Evolutionary conservation across 2,329 filamentous ascomycete species (phyloP).

Genomic region (Endothia cerciana): DNA sequence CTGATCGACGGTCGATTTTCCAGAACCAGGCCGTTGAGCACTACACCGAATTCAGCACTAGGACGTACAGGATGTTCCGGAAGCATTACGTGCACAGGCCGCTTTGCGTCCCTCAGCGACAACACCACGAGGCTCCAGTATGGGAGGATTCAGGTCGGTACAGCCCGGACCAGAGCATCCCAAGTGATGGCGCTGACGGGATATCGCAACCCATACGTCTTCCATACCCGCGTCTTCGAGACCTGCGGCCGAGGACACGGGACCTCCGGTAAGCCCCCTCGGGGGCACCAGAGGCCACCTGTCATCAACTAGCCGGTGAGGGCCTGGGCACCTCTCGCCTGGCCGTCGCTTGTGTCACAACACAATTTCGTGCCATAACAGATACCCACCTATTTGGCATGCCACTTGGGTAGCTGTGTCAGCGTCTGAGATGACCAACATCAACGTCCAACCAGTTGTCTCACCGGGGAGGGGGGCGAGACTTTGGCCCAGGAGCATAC

Average conservation of each 20-base stretch:
- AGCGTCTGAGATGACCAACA: conserved; percentile 25
- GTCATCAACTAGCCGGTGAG: background rate
- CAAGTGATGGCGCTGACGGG: background rate
- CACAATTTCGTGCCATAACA: conserved; percentile 20
- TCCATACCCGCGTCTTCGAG: background rate
- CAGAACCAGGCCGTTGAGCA: conserved; percentile 11
- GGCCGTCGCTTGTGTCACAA: conserved; percentile 10
- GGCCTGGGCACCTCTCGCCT: background rate
- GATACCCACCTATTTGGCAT: conserved; percentile 8
- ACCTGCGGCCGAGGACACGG: background rate
- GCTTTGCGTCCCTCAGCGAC: background rate
- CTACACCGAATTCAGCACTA: background rate
- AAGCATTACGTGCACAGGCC: conserved; percentile 3
- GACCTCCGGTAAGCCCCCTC: background rate
- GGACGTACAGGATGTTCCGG: background rate
- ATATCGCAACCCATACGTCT: background rate
- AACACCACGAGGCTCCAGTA: background rate
- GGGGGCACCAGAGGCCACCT: background rate
- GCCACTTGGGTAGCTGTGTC: conserved; percentile 18
- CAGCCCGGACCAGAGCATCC: background rate
- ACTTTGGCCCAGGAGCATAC: background rate
- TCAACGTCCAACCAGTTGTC: conserved; percentile 10
- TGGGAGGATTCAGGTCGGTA: background rate
- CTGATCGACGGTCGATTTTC: conserved; percentile 21
- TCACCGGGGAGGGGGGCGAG: conserved; percentile 2